Base-by-base conservation (phyloP, 1,284 basidiomycete genomes). In the Neonothopanus nambi region DNA sequence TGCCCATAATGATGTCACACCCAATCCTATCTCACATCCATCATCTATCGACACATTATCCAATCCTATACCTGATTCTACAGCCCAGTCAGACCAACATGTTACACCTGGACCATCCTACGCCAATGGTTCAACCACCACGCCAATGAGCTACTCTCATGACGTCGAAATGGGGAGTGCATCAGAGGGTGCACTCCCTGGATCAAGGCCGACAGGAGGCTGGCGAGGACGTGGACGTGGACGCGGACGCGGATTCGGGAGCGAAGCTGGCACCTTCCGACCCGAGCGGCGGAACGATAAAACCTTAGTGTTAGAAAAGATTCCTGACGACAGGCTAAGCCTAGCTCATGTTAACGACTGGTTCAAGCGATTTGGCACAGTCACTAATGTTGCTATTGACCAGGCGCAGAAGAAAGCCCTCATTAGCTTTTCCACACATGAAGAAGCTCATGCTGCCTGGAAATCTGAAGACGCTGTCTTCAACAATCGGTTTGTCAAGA, bases 401-500 rank as follows among this genome's bases (percentile, higher is more conserved):
- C 70, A 74, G 13, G 71, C 71, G n/a, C 81, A 79, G 33, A 80
- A 78, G 37, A 90, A 92, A 63, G 95, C 95, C 0, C 73, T 97
- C 40, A 89, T 98, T 60, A 92, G 87, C 60, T 98, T 96, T 69
- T 80, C 85, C 17, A 82, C 79, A n/a, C 93, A 95, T 63, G 81
- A 81, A 20, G 90, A 95, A 65, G 95, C 95, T 1, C 85, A 89
- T 63, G 79, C 83, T 20, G 95, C 95, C 0, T 95, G 95, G 89
- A 91, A 90, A 67, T 87, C 85, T 23, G 92, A 96, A 66, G 93
- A 96, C 57, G 93, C 94, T 15, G 89, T 98, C 23, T 97, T 98
- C 65, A 87, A 86, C 15, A 95, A 95, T 63, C 84, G 95, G 38
- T 98, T 98, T 67, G 94, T 98, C 61, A 97, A 96, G 69, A 79